Evolutionary conservation across 1,139 yeast genomes (phyloP).

Genomic region (Kluyveromyces marxianus): DNA sequence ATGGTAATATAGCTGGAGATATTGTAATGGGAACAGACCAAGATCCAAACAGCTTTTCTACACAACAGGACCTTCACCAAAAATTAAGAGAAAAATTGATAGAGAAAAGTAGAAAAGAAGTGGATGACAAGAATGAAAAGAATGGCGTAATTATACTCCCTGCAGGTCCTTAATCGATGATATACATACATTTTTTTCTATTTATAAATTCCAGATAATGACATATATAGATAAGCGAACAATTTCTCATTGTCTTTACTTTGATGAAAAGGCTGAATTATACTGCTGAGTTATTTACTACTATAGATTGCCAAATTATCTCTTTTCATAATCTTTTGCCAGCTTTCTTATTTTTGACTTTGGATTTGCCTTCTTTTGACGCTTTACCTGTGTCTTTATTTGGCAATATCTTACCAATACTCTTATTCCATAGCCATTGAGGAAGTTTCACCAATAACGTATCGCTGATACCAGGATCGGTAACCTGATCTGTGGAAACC

Average conservation of each 20-base stretch:
- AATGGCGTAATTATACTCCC: conserved; percentile 31
- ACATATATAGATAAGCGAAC: not conserved
- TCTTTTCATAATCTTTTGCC: conserved; percentile 7
- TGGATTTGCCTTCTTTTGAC: not conserved
- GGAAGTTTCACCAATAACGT: conserved; percentile 47
- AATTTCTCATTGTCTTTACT: not conserved
- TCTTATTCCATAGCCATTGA: conserved; percentile 12
- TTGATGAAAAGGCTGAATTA: not conserved
- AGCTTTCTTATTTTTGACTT: not conserved
- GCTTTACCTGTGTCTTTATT: not conserved
- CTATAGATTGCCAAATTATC: no score
- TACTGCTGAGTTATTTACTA: no score
- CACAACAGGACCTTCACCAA: conserved; percentile 29
- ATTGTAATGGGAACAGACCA: conserved; percentile 1
- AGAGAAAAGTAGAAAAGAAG: conserved; percentile 22
- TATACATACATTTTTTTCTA: conserved; percentile 2
- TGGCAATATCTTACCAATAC: not conserved
- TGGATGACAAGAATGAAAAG: conserved; percentile 22
- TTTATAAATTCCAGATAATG: conserved; percentile 1
- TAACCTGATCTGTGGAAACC: conserved; percentile 26
- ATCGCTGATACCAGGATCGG: conserved; percentile 46
- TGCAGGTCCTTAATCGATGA: conserved; percentile 9
- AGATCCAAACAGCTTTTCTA: conserved; percentile 16
- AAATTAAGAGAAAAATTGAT: conserved; percentile 26
- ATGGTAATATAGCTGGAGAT: conserved; percentile 14